Evolutionary conservation across 306 rosid genomes (phyloP), one percentile per base, ranked within the genome.

Genomic region (Sicyos baderoa): DNA sequence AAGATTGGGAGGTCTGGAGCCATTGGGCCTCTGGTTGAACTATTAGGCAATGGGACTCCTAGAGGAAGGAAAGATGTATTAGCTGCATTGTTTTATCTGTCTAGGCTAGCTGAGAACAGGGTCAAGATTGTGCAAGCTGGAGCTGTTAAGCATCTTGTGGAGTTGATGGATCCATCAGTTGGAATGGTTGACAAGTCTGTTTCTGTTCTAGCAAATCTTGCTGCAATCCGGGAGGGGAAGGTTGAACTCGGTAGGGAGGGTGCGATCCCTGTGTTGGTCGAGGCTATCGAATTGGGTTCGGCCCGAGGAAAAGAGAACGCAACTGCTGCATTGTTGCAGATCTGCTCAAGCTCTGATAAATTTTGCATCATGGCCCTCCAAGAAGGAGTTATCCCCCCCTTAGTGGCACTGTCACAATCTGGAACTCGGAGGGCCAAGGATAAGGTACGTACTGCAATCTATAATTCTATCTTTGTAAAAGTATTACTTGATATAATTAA

Each of bases 121-220:
- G 75, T 70, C 45, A 85, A 95, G 60, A 90, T 94, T 70, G 96
- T 94, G 79, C 84, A 88, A 66, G 99, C 96, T 77, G 97, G 97
- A 44, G 97, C 96, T 16, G 99, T 94, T 68, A 90, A 71, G 83
- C 84, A 90, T 86, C 93, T 94, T 19, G 94, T 94, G 71, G 97
- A 94, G 76, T 81, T 94, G 73, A 94, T 94, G 99, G 97, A 94
- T 76, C 99, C 99, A 2, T 96, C 99, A 7, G 88, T 93, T 73
- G 99, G 97, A 70, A 88, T 90, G 97, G 96, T 86, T 77, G 99
- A 94, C 80, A 94, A 90, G 82, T 94, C 97, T 61, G 99, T 94
- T 60, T 95, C 99, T 50, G 99, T 90, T 54, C 70, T 94, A 73
- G 97, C 99, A 61, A 94, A 94, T 75, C 94, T 94, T 47, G 92